These are phyloP conservation scores for Chenopodium suecicum DNA, from an alignment of 148 eudicot genomes.

Conservation along the genomic window DNA sequence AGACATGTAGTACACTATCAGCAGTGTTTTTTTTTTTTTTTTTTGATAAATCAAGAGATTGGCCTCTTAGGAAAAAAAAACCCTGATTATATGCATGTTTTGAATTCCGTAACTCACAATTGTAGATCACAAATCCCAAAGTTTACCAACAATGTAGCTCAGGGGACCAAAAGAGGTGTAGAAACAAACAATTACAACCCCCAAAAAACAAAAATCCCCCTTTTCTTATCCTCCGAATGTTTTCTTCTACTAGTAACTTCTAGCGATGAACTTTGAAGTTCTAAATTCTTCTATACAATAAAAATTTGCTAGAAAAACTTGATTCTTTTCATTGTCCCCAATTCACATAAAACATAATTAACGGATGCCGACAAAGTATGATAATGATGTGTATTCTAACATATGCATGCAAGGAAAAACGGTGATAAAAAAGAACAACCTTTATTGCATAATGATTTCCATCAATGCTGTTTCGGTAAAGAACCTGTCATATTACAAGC, in stretches of 20 bases:
- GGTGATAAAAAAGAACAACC: slow-evolving; percentile 39
- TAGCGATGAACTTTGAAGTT: not conserved
- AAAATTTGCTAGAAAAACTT: not conserved
- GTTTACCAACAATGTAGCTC: not conserved
- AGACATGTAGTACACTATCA: not conserved
- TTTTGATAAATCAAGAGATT: no score
- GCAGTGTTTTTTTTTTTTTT: not conserved
- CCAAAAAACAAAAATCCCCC: not conserved
- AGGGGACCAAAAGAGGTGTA: not conserved
- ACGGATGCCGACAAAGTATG: not conserved
- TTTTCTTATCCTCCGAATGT: not conserved
- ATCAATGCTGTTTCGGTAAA: slow-evolving; percentile 71
- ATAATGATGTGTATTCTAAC: not conserved
- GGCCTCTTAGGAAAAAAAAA: not conserved
- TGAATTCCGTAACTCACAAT: no score
- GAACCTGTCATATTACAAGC: slow-evolving; percentile 58
- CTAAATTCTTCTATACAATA: not conserved
- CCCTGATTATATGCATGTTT: no score
- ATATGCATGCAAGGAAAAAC: not conserved
- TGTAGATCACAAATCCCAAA: not conserved
- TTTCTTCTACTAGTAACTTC: not conserved
- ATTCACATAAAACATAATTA: not conserved
- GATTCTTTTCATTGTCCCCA: not conserved
- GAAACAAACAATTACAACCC: not conserved
- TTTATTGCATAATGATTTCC: slow-evolving; percentile 89